These are phyloP conservation scores for Globisporangium solare DNA, from an alignment of 352 stramenopile species.

Conservation along the genomic window DNA sequence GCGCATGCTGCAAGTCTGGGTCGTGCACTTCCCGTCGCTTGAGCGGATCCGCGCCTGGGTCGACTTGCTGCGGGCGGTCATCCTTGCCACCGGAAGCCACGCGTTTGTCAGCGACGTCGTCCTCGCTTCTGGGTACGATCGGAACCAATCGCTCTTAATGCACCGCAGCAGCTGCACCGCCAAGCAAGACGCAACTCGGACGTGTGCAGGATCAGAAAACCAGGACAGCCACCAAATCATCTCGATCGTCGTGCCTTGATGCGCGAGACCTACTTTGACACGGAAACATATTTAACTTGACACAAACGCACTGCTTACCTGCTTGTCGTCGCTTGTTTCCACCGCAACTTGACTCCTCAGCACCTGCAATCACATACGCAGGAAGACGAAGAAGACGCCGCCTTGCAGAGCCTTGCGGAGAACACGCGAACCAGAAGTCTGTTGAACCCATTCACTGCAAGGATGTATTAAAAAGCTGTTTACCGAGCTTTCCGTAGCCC, in stretches of 20 bases:
- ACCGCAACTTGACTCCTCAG: background rate
- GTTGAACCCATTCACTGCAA: constrained; percentile 77
- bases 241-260: constrained; percentile 9
- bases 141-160: constrained; percentile 2
- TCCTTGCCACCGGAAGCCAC: constrained; percentile 22
- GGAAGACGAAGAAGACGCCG: background rate
- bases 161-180: background rate
- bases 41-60: constrained; percentile 38
- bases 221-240: background rate
- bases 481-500: constrained; percentile 36
- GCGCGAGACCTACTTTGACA: background rate
- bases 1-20: constrained; percentile 48
- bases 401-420: background rate
- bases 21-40: constrained; percentile 49
- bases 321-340: no score
- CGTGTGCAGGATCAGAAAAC: background rate
- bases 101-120: constrained; percentile 46
- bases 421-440: constrained; percentile 18
- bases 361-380: background rate
- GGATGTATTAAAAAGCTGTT: constrained; percentile 71
- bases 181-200: background rate
- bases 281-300: no score
- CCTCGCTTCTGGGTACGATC: constrained; percentile 11
- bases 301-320: no score
- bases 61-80: constrained; percentile 30